These are phyloP conservation scores for Jamesozyma gamospora DNA, from an alignment of 805 yeast genomes.

Conservation along the genomic window DNA sequence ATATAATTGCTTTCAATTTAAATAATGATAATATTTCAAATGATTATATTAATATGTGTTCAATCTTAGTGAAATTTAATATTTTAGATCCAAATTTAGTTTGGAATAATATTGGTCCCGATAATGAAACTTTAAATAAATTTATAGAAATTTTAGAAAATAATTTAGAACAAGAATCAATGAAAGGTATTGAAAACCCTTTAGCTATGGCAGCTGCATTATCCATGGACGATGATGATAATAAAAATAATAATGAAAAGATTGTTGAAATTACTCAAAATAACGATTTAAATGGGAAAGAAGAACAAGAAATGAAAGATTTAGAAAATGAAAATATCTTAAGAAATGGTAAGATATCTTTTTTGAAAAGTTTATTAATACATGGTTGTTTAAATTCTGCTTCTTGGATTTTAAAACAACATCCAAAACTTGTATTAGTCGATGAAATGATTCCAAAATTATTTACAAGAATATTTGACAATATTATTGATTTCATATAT, in stretches of 20 bases:
- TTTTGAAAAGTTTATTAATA: constrained; percentile 44
- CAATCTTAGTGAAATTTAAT: constrained; percentile 56
- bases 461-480: constrained; percentile 41
- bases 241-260: background rate
- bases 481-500: constrained; percentile 39
- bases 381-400: constrained; percentile 58
- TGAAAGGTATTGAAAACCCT: constrained; percentile 61
- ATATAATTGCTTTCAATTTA: constrained; percentile 40
- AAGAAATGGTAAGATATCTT: constrained; percentile 31
- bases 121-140: constrained; percentile 35
- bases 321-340: constrained; percentile 6
- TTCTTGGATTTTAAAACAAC: constrained; percentile 44
- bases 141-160: constrained; percentile 38
- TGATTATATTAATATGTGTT: constrained; percentile 35
- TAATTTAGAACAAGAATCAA: constrained; percentile 45
- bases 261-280: background rate
- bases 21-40: constrained; percentile 6
- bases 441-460: constrained; percentile 40
- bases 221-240: constrained; percentile 52
- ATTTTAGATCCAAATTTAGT: constrained; percentile 55
- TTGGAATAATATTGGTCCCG: constrained; percentile 47
- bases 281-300: constrained; percentile 1
- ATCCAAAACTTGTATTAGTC: constrained; percentile 50
- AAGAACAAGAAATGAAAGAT: constrained; percentile 14
- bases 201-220: constrained; percentile 84